Evolutionary conservation across 768 basidiomycete genomes (phyloP).

Genomic region (Leucocoprinus sp.): DNA sequence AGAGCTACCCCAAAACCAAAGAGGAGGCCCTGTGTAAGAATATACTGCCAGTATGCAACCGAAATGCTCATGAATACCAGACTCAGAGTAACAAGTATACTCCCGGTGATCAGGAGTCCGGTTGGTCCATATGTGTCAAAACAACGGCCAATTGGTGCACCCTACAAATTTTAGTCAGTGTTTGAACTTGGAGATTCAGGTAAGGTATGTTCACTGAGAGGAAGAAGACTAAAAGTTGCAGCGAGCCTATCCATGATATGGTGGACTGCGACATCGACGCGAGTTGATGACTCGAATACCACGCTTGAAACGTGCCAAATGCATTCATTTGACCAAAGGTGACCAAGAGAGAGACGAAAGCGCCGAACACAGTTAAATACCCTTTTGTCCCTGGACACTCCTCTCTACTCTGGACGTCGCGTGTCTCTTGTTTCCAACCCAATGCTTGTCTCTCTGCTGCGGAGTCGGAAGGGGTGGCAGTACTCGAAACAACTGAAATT

Average conservation of each 20-base stretch:
- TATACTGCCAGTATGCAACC: slow-evolving; percentile 48
- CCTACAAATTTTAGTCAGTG: slow-evolving; percentile 28
- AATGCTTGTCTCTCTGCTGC: not conserved
- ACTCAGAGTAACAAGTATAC: slow-evolving; percentile 38
- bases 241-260: slow-evolving; percentile 65
- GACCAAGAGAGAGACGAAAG: slow-evolving; percentile 58
- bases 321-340: slow-evolving; percentile 67
- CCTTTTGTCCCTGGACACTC: slow-evolving; percentile 19
- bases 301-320: slow-evolving; percentile 66
- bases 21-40: slow-evolving; percentile 54
- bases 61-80: slow-evolving; percentile 57
- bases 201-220: slow-evolving; percentile 41
- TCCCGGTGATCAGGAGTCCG: slow-evolving; percentile 43
- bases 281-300: slow-evolving; percentile 58
- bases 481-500: slow-evolving; percentile 2
- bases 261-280: slow-evolving; percentile 38
- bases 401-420: not conserved
- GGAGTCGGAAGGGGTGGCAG: not conserved
- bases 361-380: slow-evolving; percentile 50
- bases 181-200: not conserved
- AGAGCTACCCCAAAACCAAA: slow-evolving; percentile 61
- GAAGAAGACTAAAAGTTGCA: slow-evolving; percentile 66
- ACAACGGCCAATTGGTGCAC: slow-evolving; percentile 49
- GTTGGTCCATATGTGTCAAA: slow-evolving; percentile 58
- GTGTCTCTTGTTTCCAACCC: slow-evolving; percentile 16